Base-by-base conservation (phyloP, 768 basidiomycete genomes). In the Pholiota microspora region DNA sequence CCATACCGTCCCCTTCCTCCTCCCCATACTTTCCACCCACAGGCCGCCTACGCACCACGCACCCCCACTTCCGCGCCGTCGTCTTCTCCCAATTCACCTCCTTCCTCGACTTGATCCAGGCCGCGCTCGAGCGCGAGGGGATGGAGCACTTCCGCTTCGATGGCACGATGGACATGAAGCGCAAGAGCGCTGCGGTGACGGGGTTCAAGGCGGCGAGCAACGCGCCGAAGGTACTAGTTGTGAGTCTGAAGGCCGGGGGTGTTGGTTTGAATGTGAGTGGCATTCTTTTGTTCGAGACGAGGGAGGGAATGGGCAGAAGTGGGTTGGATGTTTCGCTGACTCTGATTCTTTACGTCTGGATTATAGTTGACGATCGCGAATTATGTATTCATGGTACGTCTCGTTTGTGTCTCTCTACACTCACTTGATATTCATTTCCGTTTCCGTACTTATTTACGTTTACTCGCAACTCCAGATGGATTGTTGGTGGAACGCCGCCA, bases 1-100 rank as follows among this genome's bases (percentile, higher is more conserved):
- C n/a, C n/a, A n/a, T n/a, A n/a, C n/a, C n/a, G n/a, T n/a, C n/a
- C n/a, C n/a, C n/a, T n/a, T n/a, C n/a, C n/a, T n/a, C n/a, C n/a
- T n/a, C n/a, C n/a, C n/a, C n/a, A n/a, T n/a, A n/a, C n/a, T n/a
- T 25, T 16, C 47, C 38, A 28, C 25, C 3, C 25, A 10, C 32
- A 23, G 38, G 24, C 34, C 77, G 82, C 60, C 68, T 92, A 60
- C 73, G 79, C 64, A 77, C 84, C 64, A 79, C 92, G 73, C 86
- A 91, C 55, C 86, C 89, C 1, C 77, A 74, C 62, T 92, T 91
- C 69, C 82, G 89, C 31, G 92, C 88, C 0, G 87, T 95, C 21
- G 87, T 95, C 3, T 95, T 95, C 68, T 93, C 91, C 1, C 91
- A 95, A 62, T 94, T 94, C 60, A 95, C 93, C 0, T 84, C 83